phyloP scores from a whole-genome alignment of 164 flowering plant species.

The Umbellularia californica region DNA sequence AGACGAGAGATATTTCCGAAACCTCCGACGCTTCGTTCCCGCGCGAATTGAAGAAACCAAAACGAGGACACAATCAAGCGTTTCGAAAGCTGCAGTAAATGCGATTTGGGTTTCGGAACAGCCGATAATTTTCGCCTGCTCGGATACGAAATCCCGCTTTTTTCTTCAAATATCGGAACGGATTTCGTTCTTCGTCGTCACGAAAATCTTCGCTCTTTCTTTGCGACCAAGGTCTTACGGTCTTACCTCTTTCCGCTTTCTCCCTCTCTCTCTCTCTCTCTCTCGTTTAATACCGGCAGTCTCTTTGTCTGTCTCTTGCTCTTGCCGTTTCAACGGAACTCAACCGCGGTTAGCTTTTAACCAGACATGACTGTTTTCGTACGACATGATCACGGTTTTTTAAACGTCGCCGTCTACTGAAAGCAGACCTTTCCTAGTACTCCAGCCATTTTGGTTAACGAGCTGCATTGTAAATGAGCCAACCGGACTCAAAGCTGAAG shows the following conservation, averaged over 20 bases:
- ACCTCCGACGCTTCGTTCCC: slow-evolving; percentile 1
- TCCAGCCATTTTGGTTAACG: too few species aligned
- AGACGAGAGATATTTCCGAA: background rate
- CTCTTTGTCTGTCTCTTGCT: background rate
- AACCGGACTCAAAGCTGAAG: too few species aligned
- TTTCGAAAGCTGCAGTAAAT: background rate
- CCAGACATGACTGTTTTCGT: background rate
- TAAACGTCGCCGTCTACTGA: background rate
- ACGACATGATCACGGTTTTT: background rate
- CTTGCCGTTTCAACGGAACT: background rate
- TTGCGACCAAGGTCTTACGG: background rate
- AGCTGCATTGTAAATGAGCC: too few species aligned
- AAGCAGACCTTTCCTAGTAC: too few species aligned
- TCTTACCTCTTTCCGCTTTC: background rate
- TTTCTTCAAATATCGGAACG: background rate
- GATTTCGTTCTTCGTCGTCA: background rate
- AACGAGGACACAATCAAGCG: background rate
- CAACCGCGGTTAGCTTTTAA: background rate
- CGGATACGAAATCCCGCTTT: background rate
- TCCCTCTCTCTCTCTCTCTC: background rate
- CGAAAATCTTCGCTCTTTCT: background rate
- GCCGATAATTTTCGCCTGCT: background rate
- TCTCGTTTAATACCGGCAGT: background rate
- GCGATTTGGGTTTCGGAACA: background rate
- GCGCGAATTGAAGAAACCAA: background rate